Base-by-base conservation (phyloP, 257 asterid species). In the Prunella vulgaris region DNA sequence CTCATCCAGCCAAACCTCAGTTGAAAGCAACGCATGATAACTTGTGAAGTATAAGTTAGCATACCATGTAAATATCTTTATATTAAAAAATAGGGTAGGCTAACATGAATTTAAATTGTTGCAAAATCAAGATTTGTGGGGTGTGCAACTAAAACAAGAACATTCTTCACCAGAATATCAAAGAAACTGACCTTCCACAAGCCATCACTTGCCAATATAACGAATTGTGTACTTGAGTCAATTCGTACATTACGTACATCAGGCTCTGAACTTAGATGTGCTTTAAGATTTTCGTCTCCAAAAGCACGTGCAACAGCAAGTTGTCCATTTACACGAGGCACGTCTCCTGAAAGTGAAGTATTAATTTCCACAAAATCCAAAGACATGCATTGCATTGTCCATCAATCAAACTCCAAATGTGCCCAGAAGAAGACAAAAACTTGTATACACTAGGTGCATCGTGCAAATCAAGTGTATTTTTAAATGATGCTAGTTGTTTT, bases 281-380 rank as follows among this genome's bases (percentile, higher is more conserved):
- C 89, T 78, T 90, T 90, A 59, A 90, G 88, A 71, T 86, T 90
- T 72, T 87, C 90, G 66, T 90, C 97, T 56, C 97, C 95, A 73
- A 87, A 90, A 28, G 95, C 93, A 44, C 93, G 93, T 20, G 97
- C 93, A 58, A 87, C 95, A 14, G 95, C 97, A 38, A 90, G 88
- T 59, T 90, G 97, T 22, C 95, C 97, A 57, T 90, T 87, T 52
- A 90, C 97, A 5, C 95, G 88, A 51, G 97, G 93, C 66, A 90
- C 97, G 38, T 86, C 97, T 42, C 97, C 95, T 87, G 86, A 66
- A 76, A 76, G 33, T 71, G 51, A 54, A 71, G 56, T 53, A 58
- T 74, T 73, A 54, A 71, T 80, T 38, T 78, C 32, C 51, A 60
- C 57, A 61, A 73, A 64, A 54, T 71, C 44, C 61, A 35, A 52